Evolutionary conservation across 2,329 filamentous ascomycete species (phyloP), one percentile per base, ranked within the genome.

Genomic region (Arthrobotrys megalospora): DNA sequence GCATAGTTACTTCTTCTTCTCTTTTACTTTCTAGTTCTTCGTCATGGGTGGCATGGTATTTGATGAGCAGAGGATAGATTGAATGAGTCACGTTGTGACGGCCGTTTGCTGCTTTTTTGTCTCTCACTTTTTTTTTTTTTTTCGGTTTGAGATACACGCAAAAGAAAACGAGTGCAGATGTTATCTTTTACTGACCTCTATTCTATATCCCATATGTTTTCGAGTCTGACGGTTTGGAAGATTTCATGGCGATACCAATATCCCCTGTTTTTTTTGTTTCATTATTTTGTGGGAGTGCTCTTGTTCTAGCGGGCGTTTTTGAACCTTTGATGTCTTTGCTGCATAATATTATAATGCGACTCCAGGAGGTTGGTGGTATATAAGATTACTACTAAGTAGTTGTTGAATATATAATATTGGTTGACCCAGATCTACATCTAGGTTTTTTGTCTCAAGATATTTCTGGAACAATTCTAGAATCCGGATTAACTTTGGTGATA

Each of bases 221-320:
- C 24, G 34, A 32, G 19, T 47, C 21, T 52, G 21, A 34, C n/a
- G 36, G 43, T 72, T 21, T 8, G 64, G 64, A 50, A 73, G 47
- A 41, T 65, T 52, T 36, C 58, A 60, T 72, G 52, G 36, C 21
- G 38, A 32, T 65, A 63, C 32, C 36, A 34, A 55, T 11, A 60
- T 60, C 11, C 24, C 19, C 55, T 58, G 3, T 38, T 21, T 55
- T 38, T 24, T n/a, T 36, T 16, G 3, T 60, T 28, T 43, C 0
- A 21, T 19, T 38, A 11, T 16, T 24, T 53, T 36, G 6, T 41
- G 32, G 52, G 52, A 43, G 34, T 60, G 11, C 55, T 60, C 55
- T 60, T 10, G 19, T 73, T 55, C 69, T 60, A 73, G 69, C 69
- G 69, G 69, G 69, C 69, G 69, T 73, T 66, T 21, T 72, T 63